Evolutionary conservation across 129 eudicot genomes (phyloP), one percentile per base, ranked within the genome.

Genomic region (Glebionis coronaria): DNA sequence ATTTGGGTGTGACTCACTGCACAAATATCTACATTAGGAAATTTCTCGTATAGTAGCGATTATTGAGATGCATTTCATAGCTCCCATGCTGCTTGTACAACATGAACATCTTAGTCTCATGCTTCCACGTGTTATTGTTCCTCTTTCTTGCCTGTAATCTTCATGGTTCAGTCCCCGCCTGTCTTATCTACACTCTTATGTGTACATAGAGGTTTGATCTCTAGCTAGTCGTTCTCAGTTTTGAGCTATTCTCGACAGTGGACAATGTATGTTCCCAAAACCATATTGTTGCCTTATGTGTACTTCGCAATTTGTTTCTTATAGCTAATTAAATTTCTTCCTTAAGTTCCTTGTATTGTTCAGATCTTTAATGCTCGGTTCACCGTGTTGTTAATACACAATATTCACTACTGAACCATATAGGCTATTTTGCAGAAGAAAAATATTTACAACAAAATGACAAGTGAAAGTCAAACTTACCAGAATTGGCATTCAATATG

Each of bases 121-220:
- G 63, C 52, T 18, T 68, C 40, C 21, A 4, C 31, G 52, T 54
- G 20, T 31, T 35, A 38, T 0, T 4, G 23, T n/a, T 38, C 25
- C 15, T 62, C 15, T 21, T 44, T 67, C 16, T 51, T 67, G 19
- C 29, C 47, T 46, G 18, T 20, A 29, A 11, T 53, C 4, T 31
- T 53, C 28, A 68, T 40, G 11, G 40, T 19, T 61, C 18, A 71
- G 59, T 50, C 29, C 46, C 38, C 27, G 19, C 51, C 50, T 61
- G 47, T 51, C 23, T 13, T 19, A 28, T 49, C 3, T 60, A 18
- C 60, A 49, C 65, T 44, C 19, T 12, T 15, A 27, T 15, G 21
- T 47, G 23, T 70, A 6, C 67, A 59, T 70, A 5, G 44, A 70
- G 61, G 14, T 58, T 57, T 44, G 47, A 44, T 44, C 56, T 58